Conservation (phyloP, 495 filamentous ascomycete species). For the Parathielavia appendiculata region DNA sequence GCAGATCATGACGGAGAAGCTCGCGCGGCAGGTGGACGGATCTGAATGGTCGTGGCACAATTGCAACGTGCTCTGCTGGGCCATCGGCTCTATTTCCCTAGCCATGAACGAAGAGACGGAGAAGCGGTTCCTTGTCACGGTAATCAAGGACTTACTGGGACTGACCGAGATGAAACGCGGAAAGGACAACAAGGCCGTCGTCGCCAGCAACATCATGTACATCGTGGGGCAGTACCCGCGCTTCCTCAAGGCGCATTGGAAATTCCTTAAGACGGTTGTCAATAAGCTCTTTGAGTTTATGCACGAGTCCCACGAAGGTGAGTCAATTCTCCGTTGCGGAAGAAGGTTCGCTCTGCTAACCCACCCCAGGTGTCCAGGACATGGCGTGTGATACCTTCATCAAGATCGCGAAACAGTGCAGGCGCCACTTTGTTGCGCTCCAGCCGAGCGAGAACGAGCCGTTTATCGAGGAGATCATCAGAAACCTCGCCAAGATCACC, state of each 20-base stretch:
- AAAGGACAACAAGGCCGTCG: slow-evolving; percentile 98
- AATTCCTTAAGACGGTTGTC: slow-evolving; percentile 98
- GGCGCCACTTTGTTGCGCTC: slow-evolving; percentile 91
- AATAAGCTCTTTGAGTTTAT: slow-evolving; percentile 99
- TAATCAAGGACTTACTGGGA: slow-evolving; percentile 97
- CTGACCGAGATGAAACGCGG: slow-evolving; percentile 98
- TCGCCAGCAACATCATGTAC: slow-evolving; percentile 99
- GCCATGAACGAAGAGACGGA: slow-evolving; percentile 99
- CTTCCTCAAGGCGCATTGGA: slow-evolving; percentile 98
- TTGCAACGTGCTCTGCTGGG: slow-evolving; percentile 99
- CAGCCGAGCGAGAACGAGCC: slow-evolving; percentile 92
- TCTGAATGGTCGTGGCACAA: slow-evolving; percentile 98
- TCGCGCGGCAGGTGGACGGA: slow-evolving; percentile 89
- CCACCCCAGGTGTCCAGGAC: slow-evolving; percentile 76
- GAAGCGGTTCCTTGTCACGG: slow-evolving; percentile 95
- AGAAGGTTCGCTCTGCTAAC: slow-evolving; percentile 3
- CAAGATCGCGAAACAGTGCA: slow-evolving; percentile 98
- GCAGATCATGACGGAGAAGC: slow-evolving; percentile 97
- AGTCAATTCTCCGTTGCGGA: slow-evolving; percentile 15
- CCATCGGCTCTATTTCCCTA: slow-evolving; percentile 95
- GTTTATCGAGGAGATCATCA: slow-evolving; percentile 98
- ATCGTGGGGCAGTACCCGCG: slow-evolving; percentile 98
- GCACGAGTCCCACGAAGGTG: slow-evolving; percentile 98
- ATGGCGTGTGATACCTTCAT: slow-evolving; percentile 99
- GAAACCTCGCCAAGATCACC: slow-evolving; percentile 91